Base-by-base conservation (phyloP, 352 stramenopile species). In the Phytophthora colocasiae region DNA sequence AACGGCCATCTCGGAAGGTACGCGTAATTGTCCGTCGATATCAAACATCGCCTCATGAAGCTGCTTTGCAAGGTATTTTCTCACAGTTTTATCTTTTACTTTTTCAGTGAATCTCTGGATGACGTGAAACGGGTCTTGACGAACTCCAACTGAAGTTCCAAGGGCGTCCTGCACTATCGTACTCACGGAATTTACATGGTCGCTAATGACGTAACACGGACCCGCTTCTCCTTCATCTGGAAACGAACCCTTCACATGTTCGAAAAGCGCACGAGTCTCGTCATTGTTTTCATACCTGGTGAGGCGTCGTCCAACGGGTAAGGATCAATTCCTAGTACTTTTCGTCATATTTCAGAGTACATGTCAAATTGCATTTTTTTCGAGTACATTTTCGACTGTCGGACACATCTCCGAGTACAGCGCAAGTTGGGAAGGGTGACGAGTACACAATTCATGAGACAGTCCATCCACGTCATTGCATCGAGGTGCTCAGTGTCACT, bases 21-120 rank as follows among this genome's bases (percentile, higher is more conserved):
- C 4, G 6, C 39, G 19, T 3, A 66, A 19, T 4, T 34, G 12
- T n/a, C 43, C 48, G 22, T 47, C 50, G 8, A 58, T 29, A 19
- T 10, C n/a, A 9, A 59, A 58, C 6, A 66, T 5, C 17, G 31
- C 29, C 12, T 40, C 15, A 11, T 41, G 38, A 2, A 66, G 5
- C 15, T 54, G 24, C 31, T 55, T 52, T 27, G 11, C 19, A 0
- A 59, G 26, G 2, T 7, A 6, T n/a, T 59, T 66, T 31, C 14
- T 31, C 1, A 3, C 15, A 1, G 6, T 8, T 17, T 56, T 66
- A 4, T 59, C 19, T 31, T 66, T 66, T 1, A 58, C 29, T 32
- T 66, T 59, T 19, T 59, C 58, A 41, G 48, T 41, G 24, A 66
- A 66, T n/a, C n/a, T n/a, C n/a, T n/a, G n/a, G n/a, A n/a, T n/a